These are phyloP conservation scores for Solanum verrucosum DNA, from an alignment of 257 asterid genomes.

Conservation along the genomic window DNA sequence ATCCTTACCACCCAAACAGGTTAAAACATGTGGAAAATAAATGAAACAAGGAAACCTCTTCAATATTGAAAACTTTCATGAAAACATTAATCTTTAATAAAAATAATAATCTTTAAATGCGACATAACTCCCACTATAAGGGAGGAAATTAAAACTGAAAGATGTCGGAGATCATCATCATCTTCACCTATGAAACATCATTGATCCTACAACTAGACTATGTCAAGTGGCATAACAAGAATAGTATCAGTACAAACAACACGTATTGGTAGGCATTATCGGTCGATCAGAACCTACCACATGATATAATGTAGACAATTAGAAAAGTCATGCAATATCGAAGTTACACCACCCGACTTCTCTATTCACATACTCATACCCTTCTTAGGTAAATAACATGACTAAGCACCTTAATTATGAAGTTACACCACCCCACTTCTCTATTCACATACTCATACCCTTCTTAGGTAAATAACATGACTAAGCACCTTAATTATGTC, in stretches of 20 bases:
- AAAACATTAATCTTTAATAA: background rate
- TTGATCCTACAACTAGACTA: no score
- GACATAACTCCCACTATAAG: background rate
- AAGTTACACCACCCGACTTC: background rate
- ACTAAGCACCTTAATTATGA: background rate
- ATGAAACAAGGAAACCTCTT: background rate
- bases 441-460: background rate
- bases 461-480: background rate
- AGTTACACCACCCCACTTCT: background rate
- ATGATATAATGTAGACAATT: background rate
- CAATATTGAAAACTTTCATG: background rate
- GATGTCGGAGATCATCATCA: background rate
- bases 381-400: background rate
- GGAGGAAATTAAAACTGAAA: background rate
- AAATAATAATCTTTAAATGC: background rate
- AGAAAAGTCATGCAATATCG: background rate
- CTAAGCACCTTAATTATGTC: background rate
- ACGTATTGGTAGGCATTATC: background rate
- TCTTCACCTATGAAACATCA: background rate
- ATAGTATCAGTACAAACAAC: background rate
- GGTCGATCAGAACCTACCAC: background rate
- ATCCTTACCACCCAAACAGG: background rate
- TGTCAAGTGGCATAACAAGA: background rate
- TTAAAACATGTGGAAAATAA: background rate
- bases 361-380: background rate